Evolutionary conservation across 2,329 filamentous ascomycete species (phyloP).

Genomic region (Cryphonectria naterciae): DNA sequence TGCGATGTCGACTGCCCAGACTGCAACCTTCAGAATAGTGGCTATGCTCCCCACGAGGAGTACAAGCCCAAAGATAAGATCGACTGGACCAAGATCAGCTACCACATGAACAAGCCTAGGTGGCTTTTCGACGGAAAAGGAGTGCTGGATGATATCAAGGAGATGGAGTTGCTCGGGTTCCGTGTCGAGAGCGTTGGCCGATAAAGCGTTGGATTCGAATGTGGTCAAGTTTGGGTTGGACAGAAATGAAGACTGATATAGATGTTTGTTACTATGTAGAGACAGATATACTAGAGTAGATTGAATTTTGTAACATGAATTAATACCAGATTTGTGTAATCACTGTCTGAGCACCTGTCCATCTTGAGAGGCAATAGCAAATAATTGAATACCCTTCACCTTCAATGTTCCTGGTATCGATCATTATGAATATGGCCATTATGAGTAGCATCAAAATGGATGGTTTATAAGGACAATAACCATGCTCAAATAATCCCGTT

Average conservation of each 20-base stretch:
- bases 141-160: slow-evolving; percentile 50
- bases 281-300: background rate
- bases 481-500: too few species aligned
- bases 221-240: background rate
- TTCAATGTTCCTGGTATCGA: too few species aligned
- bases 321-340: background rate
- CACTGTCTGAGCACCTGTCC: too few species aligned
- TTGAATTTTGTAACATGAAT: background rate
- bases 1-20: slow-evolving; percentile 55
- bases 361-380: too few species aligned
- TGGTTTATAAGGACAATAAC: too few species aligned
- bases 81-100: slow-evolving; percentile 56
- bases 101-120: slow-evolving; percentile 55
- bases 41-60: slow-evolving; percentile 49
- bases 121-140: slow-evolving; percentile 63
- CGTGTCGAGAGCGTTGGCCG: slow-evolving; percentile 58
- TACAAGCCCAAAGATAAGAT: slow-evolving; percentile 52
- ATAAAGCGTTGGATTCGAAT: background rate
- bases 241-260: background rate
- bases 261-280: background rate
- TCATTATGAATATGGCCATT: too few species aligned
- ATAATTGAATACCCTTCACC: too few species aligned
- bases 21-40: slow-evolving; percentile 50
- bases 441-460: too few species aligned
- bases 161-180: slow-evolving; percentile 55